Conservation (phyloP, 345 rosid species). For the Rhodomyrtus tomentosa region DNA sequence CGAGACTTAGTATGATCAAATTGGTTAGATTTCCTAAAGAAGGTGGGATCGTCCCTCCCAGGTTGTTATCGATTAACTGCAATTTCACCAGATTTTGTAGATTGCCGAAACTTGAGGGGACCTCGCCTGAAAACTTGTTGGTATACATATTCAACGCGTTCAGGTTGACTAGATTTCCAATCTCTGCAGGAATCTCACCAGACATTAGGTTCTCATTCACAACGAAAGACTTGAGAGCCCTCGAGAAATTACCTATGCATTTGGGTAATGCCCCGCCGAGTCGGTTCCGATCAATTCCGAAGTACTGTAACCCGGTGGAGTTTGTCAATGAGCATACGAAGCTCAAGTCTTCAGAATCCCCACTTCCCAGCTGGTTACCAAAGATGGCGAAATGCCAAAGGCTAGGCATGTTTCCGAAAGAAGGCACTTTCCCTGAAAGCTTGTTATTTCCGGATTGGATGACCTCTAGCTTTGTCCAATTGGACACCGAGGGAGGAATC, state of each 20-base stretch:
- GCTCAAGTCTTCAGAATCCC: slow-evolving; percentile 1
- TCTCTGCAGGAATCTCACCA: slow-evolving; percentile 10
- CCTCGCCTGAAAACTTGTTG: not conserved
- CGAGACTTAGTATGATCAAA: not conserved
- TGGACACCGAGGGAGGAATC: slow-evolving; percentile 4
- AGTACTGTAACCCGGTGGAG: not conserved
- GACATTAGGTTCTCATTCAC: accelerated
- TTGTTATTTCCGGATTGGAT: not conserved
- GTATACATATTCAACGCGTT: accelerated
- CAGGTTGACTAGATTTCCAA: slow-evolving; percentile 9
- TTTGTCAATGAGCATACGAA: slow-evolving; percentile 7
- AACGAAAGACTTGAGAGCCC: accelerated
- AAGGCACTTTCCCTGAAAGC: slow-evolving; percentile 6
- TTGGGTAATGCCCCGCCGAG: not conserved
- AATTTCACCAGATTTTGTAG: not conserved
- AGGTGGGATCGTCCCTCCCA: not conserved
- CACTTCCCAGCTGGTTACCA: slow-evolving; percentile 4
- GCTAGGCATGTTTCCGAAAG: not conserved
- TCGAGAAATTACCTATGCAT: not conserved
- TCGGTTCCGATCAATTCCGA: accelerated
- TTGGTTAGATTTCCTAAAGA: not conserved
- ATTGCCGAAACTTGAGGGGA: not conserved
- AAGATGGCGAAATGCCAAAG: not conserved
- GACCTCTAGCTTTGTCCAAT: not conserved
- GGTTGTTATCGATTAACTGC: accelerated